Evolutionary conservation across 179 eudicot species (phyloP), one percentile per base, ranked within the genome.

Genomic region (Silene coronaria): DNA sequence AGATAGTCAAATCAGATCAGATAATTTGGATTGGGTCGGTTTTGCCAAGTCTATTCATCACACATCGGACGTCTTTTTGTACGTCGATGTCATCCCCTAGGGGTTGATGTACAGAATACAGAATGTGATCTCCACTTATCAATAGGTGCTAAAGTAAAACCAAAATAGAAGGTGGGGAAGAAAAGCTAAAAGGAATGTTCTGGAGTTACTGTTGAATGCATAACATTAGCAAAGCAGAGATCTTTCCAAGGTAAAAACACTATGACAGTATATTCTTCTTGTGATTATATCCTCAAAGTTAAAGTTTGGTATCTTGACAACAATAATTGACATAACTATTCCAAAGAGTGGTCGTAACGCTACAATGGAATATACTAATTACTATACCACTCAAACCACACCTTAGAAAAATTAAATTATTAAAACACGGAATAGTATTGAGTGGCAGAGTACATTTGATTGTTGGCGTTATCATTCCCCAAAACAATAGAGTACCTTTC

Each of bases 401-500:
- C 42, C 42, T 36, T 36, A 38, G 46, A 38, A 13, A 2, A 38
- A 38, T 38, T 38, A 38, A 38, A 3, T 38, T 38, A 38, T 9
- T 38, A 9, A 38, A 1, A 38, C 9, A 38, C 45, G 45, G 12
- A 38, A 12, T 38, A 38, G 9, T 8, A 8, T 38, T 38, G 46
- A 38, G 46, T 10, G 13, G 12, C 46, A 38, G 46, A 38, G 46
- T 38, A 38, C 13, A 38, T 38, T 38, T 38, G 12, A 38, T 38
- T 38, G 46, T 38, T 38, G 2, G 46, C 13, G 2, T 38, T 38
- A 38, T 38, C 46, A 38, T 38, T 38, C 2, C 13, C 13, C 46
- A 0, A 62, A 45, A 6, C 6, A 66, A 16, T 27, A 38, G 19
- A 32, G 30, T 14, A 95, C 97, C 93, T 90, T 95, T 84, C 97